Percentiles rank a stretch among this genome's conserved stretches.
These are phyloP conservation scores for Oenanthe sinensis DNA, from an alignment of 129 eudicot species.

Conservation along the genomic window DNA sequence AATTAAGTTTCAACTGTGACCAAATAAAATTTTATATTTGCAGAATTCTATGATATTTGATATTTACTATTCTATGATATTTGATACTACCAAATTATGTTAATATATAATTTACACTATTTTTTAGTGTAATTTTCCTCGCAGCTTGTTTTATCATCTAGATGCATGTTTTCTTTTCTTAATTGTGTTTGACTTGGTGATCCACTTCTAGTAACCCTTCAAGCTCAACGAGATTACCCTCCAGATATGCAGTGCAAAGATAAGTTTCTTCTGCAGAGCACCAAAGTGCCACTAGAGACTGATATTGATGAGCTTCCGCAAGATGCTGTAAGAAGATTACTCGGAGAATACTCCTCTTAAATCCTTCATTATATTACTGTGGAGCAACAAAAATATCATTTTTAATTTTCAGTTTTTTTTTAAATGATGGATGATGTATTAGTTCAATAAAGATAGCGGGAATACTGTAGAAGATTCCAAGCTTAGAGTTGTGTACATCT, in stretches of 20 bases:
- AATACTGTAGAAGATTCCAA: constrained; percentile 67
- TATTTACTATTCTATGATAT: no score
- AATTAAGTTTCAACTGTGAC: no score
- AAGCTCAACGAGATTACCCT: constrained; percentile 80
- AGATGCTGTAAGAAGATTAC: constrained; percentile 47
- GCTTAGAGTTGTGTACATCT: constrained; percentile 56
- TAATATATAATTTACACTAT: no score
- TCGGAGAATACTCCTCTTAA: neutral
- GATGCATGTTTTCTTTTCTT: neutral
- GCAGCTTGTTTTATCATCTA: neutral
- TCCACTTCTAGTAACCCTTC: constrained; percentile 62
- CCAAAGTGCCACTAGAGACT: constrained; percentile 46
- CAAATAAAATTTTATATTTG: no score
- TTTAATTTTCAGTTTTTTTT: neutral
- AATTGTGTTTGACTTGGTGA: constrained; percentile 7
- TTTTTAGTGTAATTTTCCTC: neutral
- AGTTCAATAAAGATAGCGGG: constrained; percentile 71
- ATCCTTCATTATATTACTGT: neutral
- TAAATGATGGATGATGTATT: constrained; percentile 14
- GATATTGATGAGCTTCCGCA: constrained; percentile 69
- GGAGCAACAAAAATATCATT: neutral
- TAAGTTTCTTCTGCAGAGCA: constrained; percentile 81
- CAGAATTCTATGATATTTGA: no score
- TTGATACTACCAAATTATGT: no score
- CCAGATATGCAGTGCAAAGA: constrained; percentile 88